Evolutionary conservation across 1,139 yeast genomes (phyloP).

Genomic region (Protomyces macrosporus): DNA sequence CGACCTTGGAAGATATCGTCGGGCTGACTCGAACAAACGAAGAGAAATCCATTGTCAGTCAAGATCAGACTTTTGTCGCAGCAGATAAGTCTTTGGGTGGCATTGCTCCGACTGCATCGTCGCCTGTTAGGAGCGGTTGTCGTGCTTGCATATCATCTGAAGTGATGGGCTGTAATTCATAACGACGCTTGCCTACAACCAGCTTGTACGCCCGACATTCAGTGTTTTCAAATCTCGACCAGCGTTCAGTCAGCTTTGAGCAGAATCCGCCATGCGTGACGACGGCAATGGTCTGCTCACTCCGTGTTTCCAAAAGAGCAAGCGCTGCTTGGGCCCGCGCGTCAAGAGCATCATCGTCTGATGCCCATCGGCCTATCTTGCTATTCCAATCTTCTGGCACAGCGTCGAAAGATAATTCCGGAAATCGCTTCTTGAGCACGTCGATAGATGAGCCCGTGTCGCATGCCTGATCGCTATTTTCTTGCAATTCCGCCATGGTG

Average conservation of each 20-base stretch:
- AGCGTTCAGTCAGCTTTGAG: neutral
- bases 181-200: neutral
- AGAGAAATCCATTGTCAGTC: too few relatives aligned
- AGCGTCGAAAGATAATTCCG: constrained; percentile 17
- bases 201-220: neutral
- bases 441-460: constrained; percentile 25
- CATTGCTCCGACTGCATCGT: neutral
- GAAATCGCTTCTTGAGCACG: constrained; percentile 7
- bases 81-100: neutral
- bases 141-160: neutral
- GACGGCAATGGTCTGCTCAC: constrained; percentile 25
- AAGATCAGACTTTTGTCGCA: too few relatives aligned
- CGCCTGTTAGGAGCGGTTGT: neutral
- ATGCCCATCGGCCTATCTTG: constrained; percentile 26
- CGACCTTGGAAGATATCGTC: too few relatives aligned
- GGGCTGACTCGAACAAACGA: too few relatives aligned
- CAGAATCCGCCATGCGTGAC: constrained; percentile 29
- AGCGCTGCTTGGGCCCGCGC: constrained; percentile 17
- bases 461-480: constrained; percentile 28
- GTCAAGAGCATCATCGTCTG: constrained; percentile 17
- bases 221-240: neutral
- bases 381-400: constrained; percentile 24
- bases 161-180: neutral
- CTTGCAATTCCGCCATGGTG: constrained; percentile 27
- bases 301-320: constrained; percentile 1